Evolutionary conservation across 345 rosid genomes (phyloP), one percentile per base, ranked within the genome.

Genomic region (Aurinia saxatilis): DNA sequence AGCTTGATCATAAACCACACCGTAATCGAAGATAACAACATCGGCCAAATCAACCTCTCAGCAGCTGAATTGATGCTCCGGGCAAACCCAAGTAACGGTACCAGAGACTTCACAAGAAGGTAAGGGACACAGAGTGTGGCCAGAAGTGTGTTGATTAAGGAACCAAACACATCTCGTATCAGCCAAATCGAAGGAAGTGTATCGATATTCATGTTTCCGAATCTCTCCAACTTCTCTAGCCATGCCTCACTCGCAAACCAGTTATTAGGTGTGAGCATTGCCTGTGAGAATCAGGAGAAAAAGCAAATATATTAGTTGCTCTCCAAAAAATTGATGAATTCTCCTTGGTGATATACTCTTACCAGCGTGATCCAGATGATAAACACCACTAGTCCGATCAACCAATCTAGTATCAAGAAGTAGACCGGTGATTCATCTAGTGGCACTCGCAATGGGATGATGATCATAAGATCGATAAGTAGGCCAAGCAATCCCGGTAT

Each of bases 31-130:
- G 69, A 56, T 17, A 63, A 64, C 21, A 49, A 30, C 31, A 8
- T 33, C 21, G 68, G 68, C 75, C 75, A 70, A 2, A 57, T 57
- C 6, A 49, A 31, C 29, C 64, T 44, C 35, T 47, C 37, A 13
- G 34, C 19, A 1, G 53, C 65, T 63, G 46, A 39, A 50, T 40
- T 48, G 16, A 31, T 13, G 36, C 62, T 36, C 14, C 13, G 31
- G 19, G 70, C 18, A 14, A 8, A 56, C 2, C 70, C 75, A 39
- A 70, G 65, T 57, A 56, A 17, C 5, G 75, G 68, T 12, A 61
- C 25, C 45, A 53, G n/a, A 29, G 6, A 6, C 50, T 41, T 48
- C 7, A 25, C 50, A 1, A 70, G 36, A 50, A 70, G 21, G 58
- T 47, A 63, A n/a, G 75, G 70, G 18, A 63, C 27, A 11, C 39